Base-by-base conservation (phyloP, 208 protist genomes). In the Acanthamoeba lugdunensis region DNA sequence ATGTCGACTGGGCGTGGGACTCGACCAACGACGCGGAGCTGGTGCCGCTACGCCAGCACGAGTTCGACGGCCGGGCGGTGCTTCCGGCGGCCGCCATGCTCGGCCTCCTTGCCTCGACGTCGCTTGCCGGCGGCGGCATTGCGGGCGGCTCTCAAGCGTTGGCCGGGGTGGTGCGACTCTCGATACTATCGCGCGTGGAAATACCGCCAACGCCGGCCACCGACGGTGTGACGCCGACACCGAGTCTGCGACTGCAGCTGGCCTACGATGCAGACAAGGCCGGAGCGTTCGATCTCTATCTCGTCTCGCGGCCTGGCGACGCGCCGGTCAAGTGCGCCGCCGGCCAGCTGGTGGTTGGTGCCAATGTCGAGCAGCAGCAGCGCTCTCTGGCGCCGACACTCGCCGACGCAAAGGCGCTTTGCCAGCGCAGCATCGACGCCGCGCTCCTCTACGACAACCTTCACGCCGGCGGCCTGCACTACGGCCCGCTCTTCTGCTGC, bases 11-110 rank as follows among this genome's bases (percentile, higher is more conserved):
- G 85, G 23, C 33, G 2, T 73, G 61, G 61, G 25, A 37, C 33
- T 25, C 25, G 0, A 23, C n/a, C 16, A 45, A 37, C 28, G 30
- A 69, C 16, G 82, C 13, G 0, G 56, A 71, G 23, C 63, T 90
- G 16, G 61, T 9, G 25, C 48, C 56, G 14, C 85, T 90, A 30
- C 28, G 30, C 1, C 85, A 90, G 41, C 85, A 90, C 63, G 8
- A 23, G 25, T 63, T 90, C 85, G 37, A 90, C n/a, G 85, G 56
- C 77, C 30, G 13, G 41, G 13, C 37, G 3, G 85, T 90, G 4
- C 85, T 90, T 48, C 85, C 85, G 14, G 85, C 85, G 25, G 85
- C 85, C 14, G n/a, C 85, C 54, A 90, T 90, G 33, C 85, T 90
- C 37, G 54, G 54, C 6, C 54, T 90, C 30, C 16, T 73, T 7